Percentiles rank a stretch among this genome's conserved stretches.
phyloP scores from a whole-genome alignment of 1,139 yeast species.

The Taiozyma sp. region DNA sequence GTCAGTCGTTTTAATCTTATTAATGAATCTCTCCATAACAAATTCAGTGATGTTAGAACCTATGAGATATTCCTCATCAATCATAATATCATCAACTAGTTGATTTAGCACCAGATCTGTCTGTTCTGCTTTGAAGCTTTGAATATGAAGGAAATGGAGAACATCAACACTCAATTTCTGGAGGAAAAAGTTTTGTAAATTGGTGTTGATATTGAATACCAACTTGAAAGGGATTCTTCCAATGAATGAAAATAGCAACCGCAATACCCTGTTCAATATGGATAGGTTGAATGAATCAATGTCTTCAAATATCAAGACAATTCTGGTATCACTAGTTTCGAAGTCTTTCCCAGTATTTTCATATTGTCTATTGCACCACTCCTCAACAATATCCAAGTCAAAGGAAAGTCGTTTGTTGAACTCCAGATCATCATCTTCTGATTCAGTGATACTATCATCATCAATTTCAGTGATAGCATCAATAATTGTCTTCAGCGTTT shows the following conservation, averaged over 20 bases:
- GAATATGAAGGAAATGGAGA: conserved; percentile 8
- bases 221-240: conserved; percentile 21
- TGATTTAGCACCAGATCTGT: conserved; percentile 19
- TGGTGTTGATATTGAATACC: conserved; percentile 22
- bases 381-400: conserved; percentile 24
- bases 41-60: conserved; percentile 18
- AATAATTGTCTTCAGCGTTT: conserved; percentile 35
- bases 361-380: conserved; percentile 18
- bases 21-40: conserved; percentile 16
- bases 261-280: conserved; percentile 16
- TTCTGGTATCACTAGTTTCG: conserved; percentile 12
- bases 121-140: conserved; percentile 20
- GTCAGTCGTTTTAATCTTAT: conserved; percentile 17
- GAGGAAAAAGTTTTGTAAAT: conserved; percentile 9
- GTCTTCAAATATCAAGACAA: conserved; percentile 23
- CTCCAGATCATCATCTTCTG: conserved; percentile 12
- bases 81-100: conserved; percentile 18
- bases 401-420: conserved; percentile 21
- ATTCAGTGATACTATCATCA: conserved; percentile 17
- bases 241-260: conserved; percentile 13
- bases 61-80: conserved; percentile 14
- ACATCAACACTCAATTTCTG: conserved; percentile 16
- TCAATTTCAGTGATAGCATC: conserved; percentile 8
- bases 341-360: conserved; percentile 3
- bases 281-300: conserved; percentile 22